phyloP scores from a whole-genome alignment of 1,284 basidiomycete genomes.

The Moesziomyces sp. region DNA sequence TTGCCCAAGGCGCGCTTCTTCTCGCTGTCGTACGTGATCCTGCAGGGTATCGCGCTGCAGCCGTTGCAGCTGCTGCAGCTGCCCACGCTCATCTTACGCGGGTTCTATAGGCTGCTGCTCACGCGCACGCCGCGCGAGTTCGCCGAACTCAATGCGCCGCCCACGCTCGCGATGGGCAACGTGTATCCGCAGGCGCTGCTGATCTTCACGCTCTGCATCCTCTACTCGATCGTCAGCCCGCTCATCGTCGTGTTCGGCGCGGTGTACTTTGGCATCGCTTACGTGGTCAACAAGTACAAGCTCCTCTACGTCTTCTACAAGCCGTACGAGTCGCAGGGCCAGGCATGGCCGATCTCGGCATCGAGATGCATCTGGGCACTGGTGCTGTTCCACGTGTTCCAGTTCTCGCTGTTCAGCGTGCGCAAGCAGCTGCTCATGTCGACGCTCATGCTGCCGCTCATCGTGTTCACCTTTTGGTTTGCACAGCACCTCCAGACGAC shows the following conservation, averaged over 20 bases:
- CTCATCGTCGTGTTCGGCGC: conserved; percentile 93
- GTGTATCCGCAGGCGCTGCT: conserved; percentile 95
- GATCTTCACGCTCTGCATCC: conserved; percentile 91
- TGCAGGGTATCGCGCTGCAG: conserved; percentile 93
- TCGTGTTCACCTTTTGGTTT: conserved; percentile 81
- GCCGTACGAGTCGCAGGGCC: conserved; percentile 89
- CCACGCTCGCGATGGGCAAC: conserved; percentile 77
- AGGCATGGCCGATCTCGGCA: conserved; percentile 81
- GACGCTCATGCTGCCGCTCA: conserved; percentile 81
- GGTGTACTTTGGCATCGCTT: conserved; percentile 91
- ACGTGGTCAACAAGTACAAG: conserved; percentile 90
- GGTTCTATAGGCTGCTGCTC: conserved; percentile 46
- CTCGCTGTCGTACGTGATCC: conserved; percentile 93
- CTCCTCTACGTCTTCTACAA: conserved; percentile 93
- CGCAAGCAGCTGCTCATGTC: conserved; percentile 80
- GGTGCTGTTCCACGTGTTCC: conserved; percentile 64
- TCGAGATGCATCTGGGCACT: conserved; percentile 66
- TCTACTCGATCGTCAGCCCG: conserved; percentile 95
- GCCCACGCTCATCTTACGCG: conserved; percentile 55
- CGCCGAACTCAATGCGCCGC: conserved; percentile 95
- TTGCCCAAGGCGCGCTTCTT: conserved; percentile 76
- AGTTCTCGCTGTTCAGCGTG: conserved; percentile 79
- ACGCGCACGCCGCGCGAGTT: conserved; percentile 75
- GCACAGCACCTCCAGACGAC: conserved; percentile 78
- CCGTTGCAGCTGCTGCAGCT: conserved; percentile 80